Evolutionary conservation across 192 early-diverging fungal genomes (phyloP), one percentile per base, ranked within the genome.

Genomic region (Umbelopsis sp.): DNA sequence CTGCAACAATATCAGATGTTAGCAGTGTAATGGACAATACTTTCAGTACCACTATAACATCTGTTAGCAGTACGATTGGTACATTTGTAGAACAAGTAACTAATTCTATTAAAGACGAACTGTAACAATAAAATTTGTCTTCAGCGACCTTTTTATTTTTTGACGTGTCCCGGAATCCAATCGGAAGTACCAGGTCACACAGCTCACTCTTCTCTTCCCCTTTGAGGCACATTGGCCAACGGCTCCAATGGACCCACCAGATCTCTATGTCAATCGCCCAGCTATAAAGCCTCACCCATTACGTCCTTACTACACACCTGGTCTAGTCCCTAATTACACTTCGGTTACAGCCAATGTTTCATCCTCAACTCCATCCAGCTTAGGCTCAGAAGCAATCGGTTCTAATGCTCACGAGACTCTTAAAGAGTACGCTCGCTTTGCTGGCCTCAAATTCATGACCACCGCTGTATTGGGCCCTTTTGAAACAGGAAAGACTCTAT

Each of bases 401-500:
- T 34, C 29, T 25, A 59, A 32, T 32, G 29, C 54, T 20, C 56
- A 62, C 17, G 16, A 62, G 31, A 76, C 82, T 2, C 77, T 84
- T 0, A 81, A 74, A 21, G 83, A 86, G 62, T 68, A 88, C 29
- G 66, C 78, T 44, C 84, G 82, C 68, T 89, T 87, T 78, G 87
- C 88, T 2, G 72, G 84, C 14, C 54, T 84, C 45, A 87, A 88
- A 70, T 88, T 82, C 47, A 62, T 89, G 47, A 76, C 84, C 3
- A 75, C 86, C 0, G 78, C 85, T 31, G 56, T 84, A 3, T 75
- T 87, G 0, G 80, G 83, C 8, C 91, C 91, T 1, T 90, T 91
- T 66, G 86, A 84, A 38, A 81, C 83, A 4, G 81, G 80, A 24
- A 89, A 88, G 53, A 91, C 89, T 25, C 66, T 93, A 31, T 71